Evolutionary conservation across 306 rosid species (phyloP).

Genomic region (Prunus mira): DNA sequence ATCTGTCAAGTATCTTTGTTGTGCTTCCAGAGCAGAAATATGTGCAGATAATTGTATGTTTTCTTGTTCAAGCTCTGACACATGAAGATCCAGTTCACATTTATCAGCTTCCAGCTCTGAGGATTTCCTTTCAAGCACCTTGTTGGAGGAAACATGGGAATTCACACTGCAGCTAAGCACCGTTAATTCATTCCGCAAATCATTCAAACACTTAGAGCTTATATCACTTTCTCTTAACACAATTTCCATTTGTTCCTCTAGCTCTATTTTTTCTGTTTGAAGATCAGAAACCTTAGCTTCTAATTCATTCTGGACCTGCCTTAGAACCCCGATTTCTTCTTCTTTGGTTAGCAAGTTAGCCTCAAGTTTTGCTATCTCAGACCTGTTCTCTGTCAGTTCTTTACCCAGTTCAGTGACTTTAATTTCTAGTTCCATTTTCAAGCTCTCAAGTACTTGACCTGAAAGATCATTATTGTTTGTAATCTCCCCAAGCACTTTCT

Average conservation of each 20-base stretch:
- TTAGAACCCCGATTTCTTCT: constrained; percentile 28
- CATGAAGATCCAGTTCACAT: constrained; percentile 28
- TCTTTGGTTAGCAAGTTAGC: constrained; percentile 28
- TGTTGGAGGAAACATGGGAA: constrained; percentile 32
- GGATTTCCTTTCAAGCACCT: constrained; percentile 34
- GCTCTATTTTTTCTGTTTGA: constrained; percentile 32
- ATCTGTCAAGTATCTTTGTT: constrained; percentile 16
- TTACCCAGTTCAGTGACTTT: constrained; percentile 28
- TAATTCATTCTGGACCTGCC: constrained; percentile 25
- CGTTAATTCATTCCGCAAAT: constrained; percentile 33
- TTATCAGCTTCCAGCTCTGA: constrained; percentile 32
- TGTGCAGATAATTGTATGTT: constrained; percentile 19
- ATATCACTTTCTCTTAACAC: constrained; percentile 31
- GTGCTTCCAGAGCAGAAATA: constrained; percentile 33
- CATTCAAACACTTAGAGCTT: constrained; percentile 35
- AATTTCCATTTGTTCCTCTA: constrained; percentile 33
- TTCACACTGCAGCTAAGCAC: constrained; percentile 28
- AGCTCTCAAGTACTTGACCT: constrained; percentile 23
- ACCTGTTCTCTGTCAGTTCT: constrained; percentile 30
- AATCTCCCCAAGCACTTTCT: constrained; percentile 27
- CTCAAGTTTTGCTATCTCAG: constrained; percentile 28
- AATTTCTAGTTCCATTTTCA: constrained; percentile 28
- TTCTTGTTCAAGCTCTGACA: constrained; percentile 34
- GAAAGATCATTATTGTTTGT: constrained; percentile 15
- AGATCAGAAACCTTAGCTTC: constrained; percentile 33